Percentiles rank a stretch among this genome's conserved stretches.
phyloP scores from a whole-genome alignment of 164 flowering plant genomes.

The Stephania cephalantha region DNA sequence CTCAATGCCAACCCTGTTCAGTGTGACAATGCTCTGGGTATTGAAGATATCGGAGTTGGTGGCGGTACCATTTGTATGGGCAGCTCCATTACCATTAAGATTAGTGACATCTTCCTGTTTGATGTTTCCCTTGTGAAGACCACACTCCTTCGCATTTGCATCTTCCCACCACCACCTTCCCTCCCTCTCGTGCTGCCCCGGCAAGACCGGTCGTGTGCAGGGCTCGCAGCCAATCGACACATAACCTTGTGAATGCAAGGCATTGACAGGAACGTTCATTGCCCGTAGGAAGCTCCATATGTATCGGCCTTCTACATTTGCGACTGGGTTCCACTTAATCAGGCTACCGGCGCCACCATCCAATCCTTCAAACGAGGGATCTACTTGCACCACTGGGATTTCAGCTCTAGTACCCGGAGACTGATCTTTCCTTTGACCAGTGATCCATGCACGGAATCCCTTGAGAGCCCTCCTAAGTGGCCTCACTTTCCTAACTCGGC shows the following conservation, averaged over 20 bases:
- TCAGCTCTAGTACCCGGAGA: conserved; percentile 81
- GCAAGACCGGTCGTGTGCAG: conserved; percentile 88
- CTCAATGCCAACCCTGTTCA: conserved; percentile 73
- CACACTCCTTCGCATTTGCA: conserved; percentile 95
- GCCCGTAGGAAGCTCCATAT: conserved; percentile 80
- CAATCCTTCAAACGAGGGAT: conserved; percentile 78
- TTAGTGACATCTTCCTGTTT: conserved; percentile 28
- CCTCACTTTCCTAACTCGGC: conserved; percentile 90
- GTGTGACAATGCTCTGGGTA: conserved; percentile 38
- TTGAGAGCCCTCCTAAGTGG: conserved; percentile 85
- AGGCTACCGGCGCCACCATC: conserved; percentile 84
- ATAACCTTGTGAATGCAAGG: conserved; percentile 74
- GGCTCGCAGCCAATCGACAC: conserved; percentile 96
- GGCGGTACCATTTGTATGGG: conserved; percentile 24
- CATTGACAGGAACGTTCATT: conserved; percentile 83
- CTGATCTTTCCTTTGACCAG: conserved; percentile 81
- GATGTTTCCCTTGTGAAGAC: conserved; percentile 91
- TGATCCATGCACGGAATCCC: conserved; percentile 89
- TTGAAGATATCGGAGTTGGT: conserved; percentile 50
- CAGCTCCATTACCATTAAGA: conserved; percentile 36
- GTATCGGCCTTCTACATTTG: conserved; percentile 60
- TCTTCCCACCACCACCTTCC: conserved; percentile 99
- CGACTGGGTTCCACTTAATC: conserved; percentile 95
- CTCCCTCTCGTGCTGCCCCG: conserved; percentile 96
- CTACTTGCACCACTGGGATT: conserved; percentile 84